Conservation (phyloP, 331 rosid species). For the Acacia concinna region DNA sequence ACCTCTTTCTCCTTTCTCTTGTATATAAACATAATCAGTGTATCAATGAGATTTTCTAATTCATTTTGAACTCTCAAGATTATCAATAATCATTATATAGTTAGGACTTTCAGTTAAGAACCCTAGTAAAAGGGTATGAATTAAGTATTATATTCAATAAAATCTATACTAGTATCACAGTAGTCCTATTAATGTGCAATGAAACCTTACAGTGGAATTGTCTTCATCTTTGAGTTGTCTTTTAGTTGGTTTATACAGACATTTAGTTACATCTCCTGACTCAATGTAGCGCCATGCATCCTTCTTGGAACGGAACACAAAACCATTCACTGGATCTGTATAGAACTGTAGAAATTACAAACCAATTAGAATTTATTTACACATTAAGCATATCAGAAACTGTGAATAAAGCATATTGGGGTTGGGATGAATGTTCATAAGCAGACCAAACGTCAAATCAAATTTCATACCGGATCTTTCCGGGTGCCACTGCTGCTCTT, state of each 20-base stretch:
- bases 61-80: too few relatives aligned
- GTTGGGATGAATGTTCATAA: background rate
- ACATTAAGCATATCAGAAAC: conserved; percentile 14
- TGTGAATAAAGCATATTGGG: background rate
- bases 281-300: conserved; percentile 66
- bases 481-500: conserved; percentile 45
- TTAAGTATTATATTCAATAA: conserved; percentile 22
- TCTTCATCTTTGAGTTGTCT: conserved; percentile 39
- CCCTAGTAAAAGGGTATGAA: background rate
- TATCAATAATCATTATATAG: background rate
- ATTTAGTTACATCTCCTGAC: conserved; percentile 58
- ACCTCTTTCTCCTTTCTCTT: too few relatives aligned
- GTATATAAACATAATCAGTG: too few relatives aligned
- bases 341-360: conserved; percentile 57
- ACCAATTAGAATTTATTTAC: conserved; percentile 30
- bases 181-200: conserved; percentile 18
- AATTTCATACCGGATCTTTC: conserved; percentile 72
- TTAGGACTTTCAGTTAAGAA: conserved; percentile 11
- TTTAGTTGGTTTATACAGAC: conserved; percentile 50
- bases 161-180: conserved; percentile 8
- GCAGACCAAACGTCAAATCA: conserved; percentile 28
- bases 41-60: too few relatives aligned
- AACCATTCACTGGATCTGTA: conserved; percentile 77
- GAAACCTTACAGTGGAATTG: conserved; percentile 35
- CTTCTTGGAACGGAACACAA: conserved; percentile 74